Evolutionary conservation across 768 basidiomycete species (phyloP).

Genomic region (Pleurotus eryngii): DNA sequence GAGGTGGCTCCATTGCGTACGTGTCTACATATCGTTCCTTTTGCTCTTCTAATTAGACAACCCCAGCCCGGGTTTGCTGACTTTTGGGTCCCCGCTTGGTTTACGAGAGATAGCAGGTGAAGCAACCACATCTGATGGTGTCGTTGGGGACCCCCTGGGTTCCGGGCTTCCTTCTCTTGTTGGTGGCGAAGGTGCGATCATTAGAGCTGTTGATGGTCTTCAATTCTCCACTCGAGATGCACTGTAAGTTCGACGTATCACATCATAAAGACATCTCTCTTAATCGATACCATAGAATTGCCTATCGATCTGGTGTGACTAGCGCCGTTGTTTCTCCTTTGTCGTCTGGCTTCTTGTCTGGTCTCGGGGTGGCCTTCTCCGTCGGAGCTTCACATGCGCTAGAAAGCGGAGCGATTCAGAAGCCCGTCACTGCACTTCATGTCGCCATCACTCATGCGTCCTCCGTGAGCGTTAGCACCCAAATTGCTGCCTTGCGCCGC

Average conservation of each 20-base stretch:
- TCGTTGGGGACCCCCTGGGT: slow-evolving; percentile 43
- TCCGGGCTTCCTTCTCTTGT: slow-evolving; percentile 39
- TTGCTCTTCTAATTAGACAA: not conserved
- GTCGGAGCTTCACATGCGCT: slow-evolving; percentile 55
- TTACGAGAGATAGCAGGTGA: slow-evolving; percentile 64
- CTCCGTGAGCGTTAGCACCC: slow-evolving; percentile 58
- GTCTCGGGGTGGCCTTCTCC: slow-evolving; percentile 57
- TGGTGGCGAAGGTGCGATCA: slow-evolving; percentile 35
- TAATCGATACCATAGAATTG: slow-evolving; percentile 38
- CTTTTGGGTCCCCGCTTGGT: slow-evolving; percentile 60
- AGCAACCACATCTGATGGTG: slow-evolving; percentile 57
- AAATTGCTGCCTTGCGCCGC: slow-evolving; percentile 56
- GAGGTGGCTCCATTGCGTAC: slow-evolving; percentile 62
- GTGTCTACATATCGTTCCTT: slow-evolving; percentile 34
- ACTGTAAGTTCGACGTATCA: slow-evolving; percentile 22
- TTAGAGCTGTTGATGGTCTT: slow-evolving; percentile 70
- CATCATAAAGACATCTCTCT: not conserved
- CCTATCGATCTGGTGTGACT: slow-evolving; percentile 65
- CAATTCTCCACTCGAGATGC: slow-evolving; percentile 63
- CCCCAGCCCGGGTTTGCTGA: slow-evolving; percentile 54
- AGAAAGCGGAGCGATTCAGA: slow-evolving; percentile 52
- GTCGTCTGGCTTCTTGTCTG: slow-evolving; percentile 46
- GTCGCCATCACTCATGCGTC: slow-evolving; percentile 46
- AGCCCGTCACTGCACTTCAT: slow-evolving; percentile 60
- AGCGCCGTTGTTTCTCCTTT: slow-evolving; percentile 55